Percentiles rank a stretch among this genome's conserved stretches.
Evolutionary conservation across 2,329 filamentous ascomycete genomes (phyloP).

Genomic region (Fusarium stilboides): DNA sequence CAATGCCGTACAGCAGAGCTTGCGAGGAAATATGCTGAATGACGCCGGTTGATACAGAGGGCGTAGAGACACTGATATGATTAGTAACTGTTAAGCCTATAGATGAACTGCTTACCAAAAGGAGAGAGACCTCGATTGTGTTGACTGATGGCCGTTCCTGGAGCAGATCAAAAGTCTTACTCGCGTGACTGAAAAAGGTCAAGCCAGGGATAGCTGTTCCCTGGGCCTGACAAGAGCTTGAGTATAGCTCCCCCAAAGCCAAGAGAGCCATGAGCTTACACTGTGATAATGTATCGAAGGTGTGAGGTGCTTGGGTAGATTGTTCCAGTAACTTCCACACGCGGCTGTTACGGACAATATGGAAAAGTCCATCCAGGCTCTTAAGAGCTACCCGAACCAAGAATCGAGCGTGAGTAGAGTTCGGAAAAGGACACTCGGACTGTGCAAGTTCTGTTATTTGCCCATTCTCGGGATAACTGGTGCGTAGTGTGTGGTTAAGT

Average conservation of each 20-base stretch:
- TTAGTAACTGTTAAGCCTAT: not conserved
- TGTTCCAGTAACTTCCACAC: no score
- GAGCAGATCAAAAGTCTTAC: constrained; percentile 13
- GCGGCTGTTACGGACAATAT: no score
- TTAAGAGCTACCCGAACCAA: not conserved
- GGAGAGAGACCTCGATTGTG: constrained; percentile 14
- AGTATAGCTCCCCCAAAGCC: no score
- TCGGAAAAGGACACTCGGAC: not conserved
- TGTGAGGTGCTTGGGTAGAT: no score
- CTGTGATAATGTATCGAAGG: no score
- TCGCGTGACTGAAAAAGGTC: constrained; percentile 24
- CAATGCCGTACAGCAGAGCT: constrained; percentile 24
- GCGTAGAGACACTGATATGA: constrained; percentile 18
- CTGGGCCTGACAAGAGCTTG: no score
- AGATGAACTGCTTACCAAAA: not conserved
- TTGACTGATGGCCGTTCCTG: constrained; percentile 26
- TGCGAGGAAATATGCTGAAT: constrained; percentile 23
- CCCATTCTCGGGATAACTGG: constrained; percentile 4
- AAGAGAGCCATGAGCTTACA: no score
- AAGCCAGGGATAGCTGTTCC: constrained; percentile 9
- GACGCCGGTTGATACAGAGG: constrained; percentile 20
- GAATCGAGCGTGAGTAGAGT: not conserved
- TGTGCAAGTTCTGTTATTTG: not conserved
- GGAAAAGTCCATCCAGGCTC: not conserved
- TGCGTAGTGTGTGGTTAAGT: constrained; percentile 19